Evolutionary conservation across 2,329 filamentous ascomycete genomes (phyloP).

Genomic region (Didymella glomerata): DNA sequence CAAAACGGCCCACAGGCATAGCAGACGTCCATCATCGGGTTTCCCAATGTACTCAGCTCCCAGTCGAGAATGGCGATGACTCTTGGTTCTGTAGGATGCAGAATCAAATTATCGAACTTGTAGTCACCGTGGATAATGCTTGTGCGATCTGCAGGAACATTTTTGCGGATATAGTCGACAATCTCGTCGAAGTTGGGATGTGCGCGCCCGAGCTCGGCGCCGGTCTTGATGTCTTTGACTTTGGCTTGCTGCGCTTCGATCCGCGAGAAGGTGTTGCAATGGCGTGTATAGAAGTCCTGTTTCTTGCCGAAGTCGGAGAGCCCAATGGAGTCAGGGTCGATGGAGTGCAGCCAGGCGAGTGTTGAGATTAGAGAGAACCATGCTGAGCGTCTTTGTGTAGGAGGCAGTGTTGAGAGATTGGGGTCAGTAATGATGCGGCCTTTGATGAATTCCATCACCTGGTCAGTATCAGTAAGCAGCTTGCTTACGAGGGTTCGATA

Average conservation of each 20-base stretch:
- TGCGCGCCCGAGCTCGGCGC: conserved; percentile 71
- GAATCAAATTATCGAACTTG: conserved; percentile 73
- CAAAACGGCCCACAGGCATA: conserved; percentile 71
- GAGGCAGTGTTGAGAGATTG: conserved; percentile 72
- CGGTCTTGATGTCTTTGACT: conserved; percentile 75
- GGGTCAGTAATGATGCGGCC: conserved; percentile 93
- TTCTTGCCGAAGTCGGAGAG: conserved; percentile 76
- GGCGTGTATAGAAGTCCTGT: conserved; percentile 81
- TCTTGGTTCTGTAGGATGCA: conserved; percentile 83
- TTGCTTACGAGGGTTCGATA: not conserved
- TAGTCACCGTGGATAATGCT: conserved; percentile 92
- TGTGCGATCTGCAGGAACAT: conserved; percentile 73
- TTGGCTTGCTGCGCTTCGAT: conserved; percentile 81
- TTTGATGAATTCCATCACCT: conserved; percentile 90
- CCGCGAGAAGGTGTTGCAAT: conserved; percentile 80
- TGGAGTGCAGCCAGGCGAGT: conserved; percentile 82
- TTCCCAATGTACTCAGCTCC: conserved; percentile 96
- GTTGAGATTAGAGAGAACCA: conserved; percentile 70
- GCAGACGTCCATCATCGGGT: conserved; percentile 87
- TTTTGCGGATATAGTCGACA: conserved; percentile 75
- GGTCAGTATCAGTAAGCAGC: not conserved
- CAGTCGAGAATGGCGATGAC: conserved; percentile 95
- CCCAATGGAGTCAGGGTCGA: conserved; percentile 71
- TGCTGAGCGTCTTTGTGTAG: conserved; percentile 65
- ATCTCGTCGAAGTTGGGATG: conserved; percentile 80